Conservation (phyloP, 2,329 filamentous ascomycete species). For the Pseudopithomyces chartarum region DNA sequence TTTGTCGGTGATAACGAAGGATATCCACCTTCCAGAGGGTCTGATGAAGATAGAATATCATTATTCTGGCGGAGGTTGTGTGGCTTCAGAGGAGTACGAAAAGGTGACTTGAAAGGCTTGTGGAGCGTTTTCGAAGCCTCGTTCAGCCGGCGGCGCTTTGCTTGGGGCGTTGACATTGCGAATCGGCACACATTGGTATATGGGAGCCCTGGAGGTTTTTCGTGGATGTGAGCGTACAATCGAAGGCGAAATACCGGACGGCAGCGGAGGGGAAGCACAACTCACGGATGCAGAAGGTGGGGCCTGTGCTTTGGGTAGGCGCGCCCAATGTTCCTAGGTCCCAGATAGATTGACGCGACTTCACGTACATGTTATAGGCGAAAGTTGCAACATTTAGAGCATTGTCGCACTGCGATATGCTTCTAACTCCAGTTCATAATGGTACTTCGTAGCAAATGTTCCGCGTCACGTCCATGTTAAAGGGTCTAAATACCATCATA, state of each 20-base stretch:
- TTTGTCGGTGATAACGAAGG: background rate
- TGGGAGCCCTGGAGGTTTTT: background rate
- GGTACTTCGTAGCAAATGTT: too few species aligned
- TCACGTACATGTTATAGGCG: background rate
- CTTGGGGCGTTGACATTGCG: constrained; percentile 55
- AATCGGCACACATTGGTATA: background rate
- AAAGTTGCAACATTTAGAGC: too few species aligned
- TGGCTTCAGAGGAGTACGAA: constrained; percentile 54
- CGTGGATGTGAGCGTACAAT: background rate
- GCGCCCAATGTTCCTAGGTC: background rate
- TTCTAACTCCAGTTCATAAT: too few species aligned
- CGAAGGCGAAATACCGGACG: background rate
- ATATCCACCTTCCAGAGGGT: constrained; percentile 18
- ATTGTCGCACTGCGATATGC: too few species aligned
- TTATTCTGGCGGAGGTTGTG: constrained; percentile 27
- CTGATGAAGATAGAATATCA: constrained; percentile 28
- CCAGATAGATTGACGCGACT: constrained; percentile 1
- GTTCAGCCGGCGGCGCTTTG: constrained; percentile 68
- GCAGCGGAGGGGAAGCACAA: background rate
- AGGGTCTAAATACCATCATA: too few species aligned
- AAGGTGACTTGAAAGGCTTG: constrained; percentile 75
- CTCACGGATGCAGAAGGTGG: background rate
- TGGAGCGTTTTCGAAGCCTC: constrained; percentile 62
- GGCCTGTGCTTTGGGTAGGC: background rate
- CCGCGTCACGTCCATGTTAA: too few species aligned